These are phyloP conservation scores for Neofusicoccum parvum DNA, from an alignment of 2,329 filamentous ascomycete genomes.

Conservation along the genomic window DNA sequence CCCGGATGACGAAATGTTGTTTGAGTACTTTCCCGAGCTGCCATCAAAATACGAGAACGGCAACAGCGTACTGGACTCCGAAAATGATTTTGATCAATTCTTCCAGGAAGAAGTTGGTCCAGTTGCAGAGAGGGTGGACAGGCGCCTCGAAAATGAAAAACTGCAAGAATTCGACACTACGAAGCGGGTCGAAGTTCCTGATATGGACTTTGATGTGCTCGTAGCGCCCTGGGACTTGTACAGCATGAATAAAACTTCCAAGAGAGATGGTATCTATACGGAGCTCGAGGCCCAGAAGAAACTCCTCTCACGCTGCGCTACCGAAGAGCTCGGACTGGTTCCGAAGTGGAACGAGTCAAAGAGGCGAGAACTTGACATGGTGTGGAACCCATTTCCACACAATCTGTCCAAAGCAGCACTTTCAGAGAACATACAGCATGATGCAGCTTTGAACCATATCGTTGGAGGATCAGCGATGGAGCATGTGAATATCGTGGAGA, in stretches of 20 bases:
- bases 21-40: constrained; percentile 33
- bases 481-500: constrained; percentile 43
- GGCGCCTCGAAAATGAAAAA: constrained; percentile 46
- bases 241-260: constrained; percentile 21
- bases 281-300: constrained; percentile 33
- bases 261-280: constrained; percentile 20
- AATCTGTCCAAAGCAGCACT: constrained; percentile 41
- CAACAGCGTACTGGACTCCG: constrained; percentile 27
- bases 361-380: constrained; percentile 44
- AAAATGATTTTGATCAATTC: constrained; percentile 37
- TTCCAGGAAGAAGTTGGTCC: constrained; percentile 39
- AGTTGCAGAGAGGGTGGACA: constrained; percentile 39
- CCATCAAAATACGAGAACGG: not conserved
- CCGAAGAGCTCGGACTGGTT: constrained; percentile 32
- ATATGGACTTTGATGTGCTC: constrained; percentile 47
- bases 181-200: constrained; percentile 52
- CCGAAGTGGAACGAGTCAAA: constrained; percentile 45
- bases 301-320: not conserved
- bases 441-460: constrained; percentile 40
- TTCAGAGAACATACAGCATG: constrained; percentile 44
- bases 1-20: constrained; percentile 32
- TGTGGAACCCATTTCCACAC: constrained; percentile 52
- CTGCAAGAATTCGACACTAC: constrained; percentile 51
- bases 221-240: constrained; percentile 52
- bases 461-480: constrained; percentile 37